These are phyloP conservation scores for Solanum hybrid DNA, from an alignment of 305 asterid species.

Conservation along the genomic window DNA sequence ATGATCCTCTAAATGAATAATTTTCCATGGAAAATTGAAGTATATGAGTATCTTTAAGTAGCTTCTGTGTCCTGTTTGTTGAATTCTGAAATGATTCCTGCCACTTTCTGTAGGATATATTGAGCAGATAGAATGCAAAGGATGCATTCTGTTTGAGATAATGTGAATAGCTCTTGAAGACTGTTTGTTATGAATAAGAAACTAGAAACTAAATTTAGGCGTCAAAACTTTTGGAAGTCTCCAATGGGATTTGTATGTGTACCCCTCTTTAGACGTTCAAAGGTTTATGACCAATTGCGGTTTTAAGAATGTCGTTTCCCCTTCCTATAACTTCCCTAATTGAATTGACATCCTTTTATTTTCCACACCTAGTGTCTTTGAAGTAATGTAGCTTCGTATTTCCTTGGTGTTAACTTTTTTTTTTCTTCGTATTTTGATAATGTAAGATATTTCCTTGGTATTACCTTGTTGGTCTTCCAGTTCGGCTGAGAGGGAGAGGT, in stretches of 20 bases:
- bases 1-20: not conserved
- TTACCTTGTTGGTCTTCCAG: not conserved
- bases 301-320: not conserved
- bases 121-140: not conserved
- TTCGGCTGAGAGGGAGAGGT: not conserved
- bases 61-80: not conserved
- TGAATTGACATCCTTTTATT: not conserved
- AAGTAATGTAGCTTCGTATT: not conserved
- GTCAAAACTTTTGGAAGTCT: not conserved
- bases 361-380: not conserved
- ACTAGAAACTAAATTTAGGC: not conserved
- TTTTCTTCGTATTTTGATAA: not conserved
- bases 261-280: not conserved
- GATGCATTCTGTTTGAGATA: not conserved
- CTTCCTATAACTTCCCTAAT: not conserved
- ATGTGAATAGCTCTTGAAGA: not conserved
- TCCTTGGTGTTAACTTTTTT: not conserved
- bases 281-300: not conserved
- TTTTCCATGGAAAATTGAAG: not conserved
- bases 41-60: not conserved
- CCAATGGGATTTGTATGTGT: not conserved
- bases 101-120: not conserved
- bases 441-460: not conserved
- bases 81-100: not conserved
- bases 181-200: not conserved